Base-by-base conservation (phyloP, 2,329 filamentous ascomycete genomes). In the Pestalotiopsis sp. region DNA sequence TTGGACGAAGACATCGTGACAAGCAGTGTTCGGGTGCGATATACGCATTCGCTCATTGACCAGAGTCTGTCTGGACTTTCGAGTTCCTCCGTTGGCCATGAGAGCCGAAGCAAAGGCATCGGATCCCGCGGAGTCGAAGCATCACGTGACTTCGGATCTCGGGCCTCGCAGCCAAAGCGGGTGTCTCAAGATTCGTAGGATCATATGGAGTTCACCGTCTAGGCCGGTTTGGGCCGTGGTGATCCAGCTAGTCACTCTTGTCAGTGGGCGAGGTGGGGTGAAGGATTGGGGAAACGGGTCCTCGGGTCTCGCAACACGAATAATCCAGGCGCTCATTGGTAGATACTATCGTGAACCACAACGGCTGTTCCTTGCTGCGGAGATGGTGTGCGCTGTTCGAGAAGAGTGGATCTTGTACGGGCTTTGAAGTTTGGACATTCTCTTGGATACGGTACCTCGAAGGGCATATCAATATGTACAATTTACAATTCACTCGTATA, bases 71-170 rank as follows among this genome's bases (percentile, higher is more conserved):
- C n/a, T 31, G 27, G 60, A 41, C 12, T 38, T 14, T 41, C 7
- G 31, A n/a, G 38, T 66, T 17, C 17, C 14, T 5, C 17, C 23
- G 20, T 11, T 11, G 64, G 11, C 31, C 31, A n/a, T 38, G 27
- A 58, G 23, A 57, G n/a, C 41, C 45, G 41, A 41, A 57, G 45
- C 20, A 31, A 9, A 17, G 20, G n/a, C 12, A n/a, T 58, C 45
- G 52, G 52, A 25, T n/a, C 12, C 25, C 45, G 45, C 45, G 52
- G 41, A 23, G 17, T 13, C 12, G 27, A 4, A 14, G 3, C 5
- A 23, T 66, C 64, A 66, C 17, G 64, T 66, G 64, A 57, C 23
- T 45, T 58, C 64, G 64, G 64, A 20, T 39, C 31, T 66, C 64
- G 64, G 45, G 14, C 23, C 45, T 52, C 17, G 45, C 2, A 41